phyloP scores from a whole-genome alignment of 495 filamentous ascomycete species.

The Annulohypoxylon moriforme region DNA sequence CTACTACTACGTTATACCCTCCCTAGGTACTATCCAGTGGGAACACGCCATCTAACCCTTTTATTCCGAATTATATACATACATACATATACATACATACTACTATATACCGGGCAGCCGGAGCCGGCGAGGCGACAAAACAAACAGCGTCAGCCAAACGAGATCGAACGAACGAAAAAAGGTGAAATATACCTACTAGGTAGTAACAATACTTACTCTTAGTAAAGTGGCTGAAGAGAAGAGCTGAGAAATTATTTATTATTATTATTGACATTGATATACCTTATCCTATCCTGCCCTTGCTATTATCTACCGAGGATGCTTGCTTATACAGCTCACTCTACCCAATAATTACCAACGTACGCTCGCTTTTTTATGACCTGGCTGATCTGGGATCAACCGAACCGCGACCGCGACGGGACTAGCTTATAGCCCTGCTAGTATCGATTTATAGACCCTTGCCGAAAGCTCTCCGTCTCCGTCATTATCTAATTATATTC shows the following conservation, averaged over 20 bases:
- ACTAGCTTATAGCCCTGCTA: constrained; percentile 31
- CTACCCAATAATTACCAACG: constrained; percentile 43
- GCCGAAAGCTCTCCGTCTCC: constrained; percentile 15
- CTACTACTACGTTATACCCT: background rate
- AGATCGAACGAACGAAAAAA: constrained; percentile 15
- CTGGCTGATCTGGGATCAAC: constrained; percentile 44
- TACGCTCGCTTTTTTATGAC: constrained; percentile 28
- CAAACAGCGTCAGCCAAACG: constrained; percentile 11
- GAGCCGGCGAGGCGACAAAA: constrained; percentile 33
- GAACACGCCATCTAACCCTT: constrained; percentile 17
- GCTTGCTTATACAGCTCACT: constrained; percentile 34
- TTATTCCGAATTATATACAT: constrained; percentile 23
- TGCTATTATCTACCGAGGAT: constrained; percentile 36
- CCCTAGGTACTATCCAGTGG: constrained; percentile 3
- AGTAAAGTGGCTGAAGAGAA: constrained; percentile 17
- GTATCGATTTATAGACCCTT: constrained; percentile 20
- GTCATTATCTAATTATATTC: constrained; percentile 41
- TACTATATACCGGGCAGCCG: constrained; percentile 43
- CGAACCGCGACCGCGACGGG: constrained; percentile 38
- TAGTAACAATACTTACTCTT: background rate
- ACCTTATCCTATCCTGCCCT: background rate
- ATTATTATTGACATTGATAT: constrained; percentile 19
- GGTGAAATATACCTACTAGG: background rate
- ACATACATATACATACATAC: no score
- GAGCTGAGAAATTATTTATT: constrained; percentile 26